Percentiles rank a stretch among this genome's conserved stretches.
These are phyloP conservation scores for Aureobasidium mangrovei DNA, from an alignment of 2,329 filamentous ascomycete species.

Conservation along the genomic window DNA sequence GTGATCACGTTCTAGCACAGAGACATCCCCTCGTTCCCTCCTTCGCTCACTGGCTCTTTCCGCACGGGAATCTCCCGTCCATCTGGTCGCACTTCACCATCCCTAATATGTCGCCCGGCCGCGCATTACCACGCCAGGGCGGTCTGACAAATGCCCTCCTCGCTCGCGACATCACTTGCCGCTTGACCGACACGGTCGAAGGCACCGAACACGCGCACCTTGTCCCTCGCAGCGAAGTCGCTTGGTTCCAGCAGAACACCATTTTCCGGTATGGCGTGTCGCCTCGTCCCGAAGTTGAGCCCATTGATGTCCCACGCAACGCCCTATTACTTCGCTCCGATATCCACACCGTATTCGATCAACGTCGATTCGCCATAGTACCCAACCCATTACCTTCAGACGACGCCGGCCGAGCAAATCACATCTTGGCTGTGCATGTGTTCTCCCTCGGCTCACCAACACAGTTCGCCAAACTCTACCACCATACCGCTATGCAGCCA, in stretches of 20 bases:
- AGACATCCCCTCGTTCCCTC: conserved; percentile 1
- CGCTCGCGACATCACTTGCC: conserved; percentile 1
- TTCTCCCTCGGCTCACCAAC: background rate
- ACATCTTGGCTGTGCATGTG: background rate
- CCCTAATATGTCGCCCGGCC: background rate
- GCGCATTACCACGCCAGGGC: background rate
- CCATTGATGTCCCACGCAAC: background rate
- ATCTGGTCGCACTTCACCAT: background rate
- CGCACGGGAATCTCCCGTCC: background rate
- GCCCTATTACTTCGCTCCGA: conserved; percentile 7
- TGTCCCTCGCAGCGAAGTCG: background rate
- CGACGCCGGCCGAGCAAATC: background rate
- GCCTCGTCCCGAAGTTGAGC: background rate
- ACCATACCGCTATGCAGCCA: background rate
- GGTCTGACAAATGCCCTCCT: background rate
- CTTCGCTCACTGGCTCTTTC: background rate
- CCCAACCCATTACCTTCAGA: background rate
- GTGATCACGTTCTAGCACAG: background rate
- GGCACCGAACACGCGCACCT: conserved; percentile 1
- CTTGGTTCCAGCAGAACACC: background rate
- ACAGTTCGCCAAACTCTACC: background rate
- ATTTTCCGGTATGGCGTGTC: background rate
- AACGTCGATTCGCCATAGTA: conserved; percentile 1
- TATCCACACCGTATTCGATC: background rate
- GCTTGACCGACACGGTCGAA: background rate